phyloP scores from a whole-genome alignment of 768 basidiomycete genomes.

The Tricholoma hemisulphureum region DNA sequence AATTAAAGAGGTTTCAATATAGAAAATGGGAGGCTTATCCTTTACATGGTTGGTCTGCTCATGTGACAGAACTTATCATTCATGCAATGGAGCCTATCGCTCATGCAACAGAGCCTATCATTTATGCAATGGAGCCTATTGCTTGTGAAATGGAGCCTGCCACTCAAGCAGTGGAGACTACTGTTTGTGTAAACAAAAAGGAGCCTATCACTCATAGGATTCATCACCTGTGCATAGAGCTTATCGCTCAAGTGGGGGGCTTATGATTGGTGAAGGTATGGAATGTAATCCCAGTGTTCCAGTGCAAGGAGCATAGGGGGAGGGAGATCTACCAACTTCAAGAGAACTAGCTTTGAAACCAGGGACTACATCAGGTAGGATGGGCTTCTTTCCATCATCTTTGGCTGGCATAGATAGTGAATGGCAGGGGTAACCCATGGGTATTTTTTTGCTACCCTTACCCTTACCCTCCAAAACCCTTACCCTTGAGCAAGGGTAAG shows the following conservation, averaged over 20 bases:
- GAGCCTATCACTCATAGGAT: no score
- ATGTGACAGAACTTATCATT: not conserved
- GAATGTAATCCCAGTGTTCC: not conserved
- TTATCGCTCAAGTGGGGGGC: no score
- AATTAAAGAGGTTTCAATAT: no score
- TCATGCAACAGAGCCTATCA: not conserved
- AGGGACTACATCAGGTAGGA: not conserved
- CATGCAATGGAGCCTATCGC: not conserved
- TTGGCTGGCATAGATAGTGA: no score
- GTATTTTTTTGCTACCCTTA: no score
- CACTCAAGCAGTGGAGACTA: no score
- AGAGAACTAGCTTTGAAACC: not conserved
- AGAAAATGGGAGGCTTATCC: no score
- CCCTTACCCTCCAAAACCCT: no score
- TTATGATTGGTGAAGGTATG: not conserved
- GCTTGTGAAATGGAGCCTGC: not conserved
- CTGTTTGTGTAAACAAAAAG: no score
- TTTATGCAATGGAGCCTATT: not conserved
- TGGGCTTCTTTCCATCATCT: not conserved
- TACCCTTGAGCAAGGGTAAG: no score
- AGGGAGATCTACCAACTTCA: not conserved
- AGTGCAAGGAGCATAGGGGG: not conserved
- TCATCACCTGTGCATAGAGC: no score
- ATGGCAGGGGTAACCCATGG: no score
- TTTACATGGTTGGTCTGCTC: not conserved